These are phyloP conservation scores for Plectosphaerella sp. DNA, from an alignment of 2,329 filamentous ascomycete genomes.

Conservation along the genomic window DNA sequence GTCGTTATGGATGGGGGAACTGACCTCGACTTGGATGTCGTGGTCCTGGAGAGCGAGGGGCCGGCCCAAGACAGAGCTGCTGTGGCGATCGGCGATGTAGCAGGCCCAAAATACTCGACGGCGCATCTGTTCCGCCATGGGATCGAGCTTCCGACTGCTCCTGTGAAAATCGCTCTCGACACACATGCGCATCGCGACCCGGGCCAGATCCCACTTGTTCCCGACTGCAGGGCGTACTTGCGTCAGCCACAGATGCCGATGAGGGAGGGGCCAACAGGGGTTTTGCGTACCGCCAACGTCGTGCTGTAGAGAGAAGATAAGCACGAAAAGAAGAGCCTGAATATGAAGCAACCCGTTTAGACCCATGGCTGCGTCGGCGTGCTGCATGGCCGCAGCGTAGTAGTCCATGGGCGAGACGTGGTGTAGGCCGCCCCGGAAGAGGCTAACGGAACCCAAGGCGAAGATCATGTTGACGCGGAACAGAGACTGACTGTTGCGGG, in stretches of 20 bases:
- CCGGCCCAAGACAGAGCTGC: background rate
- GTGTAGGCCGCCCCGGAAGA: background rate
- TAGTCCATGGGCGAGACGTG: background rate
- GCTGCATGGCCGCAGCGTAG: background rate
- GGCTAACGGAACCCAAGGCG: background rate
- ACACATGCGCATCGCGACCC: slow-evolving; percentile 1
- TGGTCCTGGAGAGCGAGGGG: background rate
- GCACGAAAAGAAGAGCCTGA: background rate
- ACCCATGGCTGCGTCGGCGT: background rate
- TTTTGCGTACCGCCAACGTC: background rate
- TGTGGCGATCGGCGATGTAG: slow-evolving; percentile 1
- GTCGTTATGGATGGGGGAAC: background rate
- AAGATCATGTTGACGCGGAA: background rate
- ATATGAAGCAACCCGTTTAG: background rate
- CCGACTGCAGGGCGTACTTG: background rate
- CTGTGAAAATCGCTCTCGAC: background rate
- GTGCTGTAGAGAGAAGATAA: background rate
- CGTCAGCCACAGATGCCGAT: background rate
- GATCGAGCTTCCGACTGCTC: background rate
- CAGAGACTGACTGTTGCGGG: background rate
- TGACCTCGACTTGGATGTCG: background rate
- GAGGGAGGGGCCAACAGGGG: background rate
- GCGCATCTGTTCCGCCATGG: background rate
- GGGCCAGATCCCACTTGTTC: slow-evolving; percentile 1
- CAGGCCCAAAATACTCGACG: background rate